Percentiles rank a stretch among this genome's conserved stretches.
Conservation (phyloP, 192 early-diverging fungal species). For the Coemansia brasiliensis region DNA sequence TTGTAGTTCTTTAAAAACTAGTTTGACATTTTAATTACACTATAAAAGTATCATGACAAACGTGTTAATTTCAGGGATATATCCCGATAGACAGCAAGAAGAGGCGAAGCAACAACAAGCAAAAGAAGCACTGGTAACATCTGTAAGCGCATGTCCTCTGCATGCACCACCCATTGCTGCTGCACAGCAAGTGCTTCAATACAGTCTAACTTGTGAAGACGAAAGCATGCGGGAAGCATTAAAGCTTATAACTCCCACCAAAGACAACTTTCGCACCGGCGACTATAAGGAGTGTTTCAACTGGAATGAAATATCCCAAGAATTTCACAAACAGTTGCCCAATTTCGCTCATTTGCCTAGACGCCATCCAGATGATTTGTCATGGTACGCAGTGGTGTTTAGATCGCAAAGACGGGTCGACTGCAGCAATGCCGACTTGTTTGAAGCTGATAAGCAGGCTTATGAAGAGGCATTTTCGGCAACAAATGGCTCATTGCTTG, state of each 20-base stretch:
- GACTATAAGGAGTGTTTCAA: conserved; percentile 44
- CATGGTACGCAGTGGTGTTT: conserved; percentile 52
- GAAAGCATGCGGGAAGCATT: conserved; percentile 40
- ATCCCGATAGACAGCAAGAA: background rate
- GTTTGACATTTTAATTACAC: background rate
- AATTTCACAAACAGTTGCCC: conserved; percentile 7
- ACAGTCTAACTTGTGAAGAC: conserved; percentile 34
- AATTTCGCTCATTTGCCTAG: background rate
- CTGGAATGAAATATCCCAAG: conserved; percentile 28
- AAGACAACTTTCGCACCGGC: conserved; percentile 24
- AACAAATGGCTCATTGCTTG: conserved; percentile 35
- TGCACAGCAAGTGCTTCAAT: conserved; percentile 8
- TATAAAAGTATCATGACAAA: conserved; percentile 13
- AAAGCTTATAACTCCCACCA: conserved; percentile 13
- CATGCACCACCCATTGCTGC: conserved; percentile 1
- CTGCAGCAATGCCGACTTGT: conserved; percentile 41
- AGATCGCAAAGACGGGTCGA: conserved; percentile 36
- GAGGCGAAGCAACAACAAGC: background rate
- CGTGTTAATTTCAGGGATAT: conserved; percentile 8
- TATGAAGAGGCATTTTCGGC: conserved; percentile 37
- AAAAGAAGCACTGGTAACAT: background rate
- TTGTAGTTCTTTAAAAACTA: background rate
- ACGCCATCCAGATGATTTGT: background rate
- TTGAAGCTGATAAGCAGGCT: conserved; percentile 35
- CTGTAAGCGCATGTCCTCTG: conserved; percentile 2